These are phyloP conservation scores for Raphidocelis subcapitata DNA, from an alignment of 139 green algal species.

Conservation along the genomic window DNA sequence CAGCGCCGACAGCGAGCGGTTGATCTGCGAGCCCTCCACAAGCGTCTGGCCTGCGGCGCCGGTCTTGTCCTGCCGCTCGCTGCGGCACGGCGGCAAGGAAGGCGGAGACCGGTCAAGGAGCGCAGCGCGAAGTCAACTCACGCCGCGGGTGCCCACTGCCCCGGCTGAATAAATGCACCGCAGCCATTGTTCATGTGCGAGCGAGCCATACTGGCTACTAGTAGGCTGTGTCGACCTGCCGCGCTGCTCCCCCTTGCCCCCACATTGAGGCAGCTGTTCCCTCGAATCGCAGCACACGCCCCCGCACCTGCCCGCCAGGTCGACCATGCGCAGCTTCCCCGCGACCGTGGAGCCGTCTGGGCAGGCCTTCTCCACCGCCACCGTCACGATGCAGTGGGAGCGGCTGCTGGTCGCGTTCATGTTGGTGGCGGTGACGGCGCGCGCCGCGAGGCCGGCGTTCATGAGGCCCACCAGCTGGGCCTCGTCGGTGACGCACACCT, in stretches of 20 bases:
- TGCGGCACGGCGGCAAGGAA: slow-evolving; percentile 28
- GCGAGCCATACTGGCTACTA: background rate
- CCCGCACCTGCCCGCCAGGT: slow-evolving; percentile 61
- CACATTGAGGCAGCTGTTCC: too few species aligned
- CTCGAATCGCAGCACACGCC: too few species aligned
- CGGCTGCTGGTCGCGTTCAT: slow-evolving; percentile 61
- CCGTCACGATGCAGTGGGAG: slow-evolving; percentile 77
- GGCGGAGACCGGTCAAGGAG: slow-evolving; percentile 3
- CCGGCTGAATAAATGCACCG: slow-evolving; percentile 1
- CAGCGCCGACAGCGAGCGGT: slow-evolving; percentile 73
- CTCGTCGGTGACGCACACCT: slow-evolving; percentile 51
- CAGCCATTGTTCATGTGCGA: background rate
- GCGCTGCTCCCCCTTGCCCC: too few species aligned
- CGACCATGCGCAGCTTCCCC: slow-evolving; percentile 75
- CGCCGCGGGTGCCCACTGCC: background rate
- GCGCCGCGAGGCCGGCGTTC: slow-evolving; percentile 40
- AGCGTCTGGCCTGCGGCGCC: slow-evolving; percentile 49
- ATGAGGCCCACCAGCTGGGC: slow-evolving; percentile 59
- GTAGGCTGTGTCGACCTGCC: too few species aligned
- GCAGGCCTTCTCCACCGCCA: slow-evolving; percentile 53
- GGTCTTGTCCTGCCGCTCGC: slow-evolving; percentile 70
- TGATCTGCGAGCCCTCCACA: slow-evolving; percentile 79
- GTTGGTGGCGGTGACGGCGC: slow-evolving; percentile 37
- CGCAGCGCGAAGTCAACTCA: slow-evolving; percentile 4
- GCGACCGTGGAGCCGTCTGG: slow-evolving; percentile 40